Evolutionary conservation across 2,329 filamentous ascomycete genomes (phyloP).

Genomic region (Fusarium cyanostomum): DNA sequence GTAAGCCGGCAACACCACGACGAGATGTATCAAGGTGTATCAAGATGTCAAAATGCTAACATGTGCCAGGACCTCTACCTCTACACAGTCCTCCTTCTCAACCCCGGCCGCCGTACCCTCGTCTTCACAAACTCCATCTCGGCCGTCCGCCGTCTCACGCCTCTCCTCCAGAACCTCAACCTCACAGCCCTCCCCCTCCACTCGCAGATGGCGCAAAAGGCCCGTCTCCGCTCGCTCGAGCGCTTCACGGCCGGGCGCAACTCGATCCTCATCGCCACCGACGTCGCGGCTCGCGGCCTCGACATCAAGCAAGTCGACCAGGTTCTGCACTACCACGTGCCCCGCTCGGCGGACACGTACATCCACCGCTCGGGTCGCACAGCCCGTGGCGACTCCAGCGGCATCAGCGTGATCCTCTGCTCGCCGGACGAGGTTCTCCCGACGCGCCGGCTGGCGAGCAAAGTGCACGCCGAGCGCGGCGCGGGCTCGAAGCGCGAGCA

Average conservation of each 20-base stretch:
- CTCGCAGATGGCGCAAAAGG: conserved; percentile 96
- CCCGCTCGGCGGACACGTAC: conserved; percentile 89
- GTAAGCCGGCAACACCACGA: conserved; percentile 52
- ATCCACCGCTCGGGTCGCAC: conserved; percentile 96
- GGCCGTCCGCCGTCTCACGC: conserved; percentile 84
- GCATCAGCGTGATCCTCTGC: conserved; percentile 88
- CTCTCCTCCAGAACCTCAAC: conserved; percentile 83
- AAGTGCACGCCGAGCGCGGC: conserved; percentile 76
- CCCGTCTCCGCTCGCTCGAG: conserved; percentile 90
- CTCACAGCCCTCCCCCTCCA: conserved; percentile 82
- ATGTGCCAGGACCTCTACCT: conserved; percentile 80
- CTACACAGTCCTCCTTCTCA: conserved; percentile 85
- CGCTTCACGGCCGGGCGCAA: conserved; percentile 78
- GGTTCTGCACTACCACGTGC: conserved; percentile 95
- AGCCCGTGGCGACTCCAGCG: conserved; percentile 80
- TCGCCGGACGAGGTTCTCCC: conserved; percentile 89
- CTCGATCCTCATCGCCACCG: conserved; percentile 85
- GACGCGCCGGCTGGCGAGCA: conserved; percentile 83
- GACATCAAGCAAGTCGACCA: conserved; percentile 92
- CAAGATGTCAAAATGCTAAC: conserved; percentile 14
- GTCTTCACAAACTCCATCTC: conserved; percentile 98
- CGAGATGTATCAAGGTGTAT: too few relatives aligned
- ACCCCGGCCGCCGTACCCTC: conserved; percentile 81
- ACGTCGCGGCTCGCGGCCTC: conserved; percentile 91
- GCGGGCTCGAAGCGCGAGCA: conserved; percentile 62